phyloP scores from a whole-genome alignment of 768 basidiomycete genomes.

The Chiua virens region DNA sequence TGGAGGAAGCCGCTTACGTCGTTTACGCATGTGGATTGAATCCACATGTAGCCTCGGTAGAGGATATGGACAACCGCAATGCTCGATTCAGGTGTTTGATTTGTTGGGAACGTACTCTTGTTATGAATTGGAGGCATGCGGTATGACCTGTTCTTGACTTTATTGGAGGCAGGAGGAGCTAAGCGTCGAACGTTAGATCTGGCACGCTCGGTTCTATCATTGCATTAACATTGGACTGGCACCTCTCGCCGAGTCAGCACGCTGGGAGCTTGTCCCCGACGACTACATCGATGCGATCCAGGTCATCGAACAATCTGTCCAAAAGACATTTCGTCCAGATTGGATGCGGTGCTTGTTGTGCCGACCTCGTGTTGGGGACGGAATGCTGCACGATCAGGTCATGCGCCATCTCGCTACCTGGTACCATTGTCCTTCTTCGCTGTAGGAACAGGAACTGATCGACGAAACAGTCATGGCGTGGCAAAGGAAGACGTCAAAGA shows the following conservation, averaged over 20 bases:
- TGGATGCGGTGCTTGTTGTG: conserved; percentile 10
- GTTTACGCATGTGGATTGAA: conserved; percentile 15
- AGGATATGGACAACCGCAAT: conserved; percentile 11
- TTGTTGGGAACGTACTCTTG: background rate
- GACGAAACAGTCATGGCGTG: background rate
- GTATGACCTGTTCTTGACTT: background rate
- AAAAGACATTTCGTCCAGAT: background rate
- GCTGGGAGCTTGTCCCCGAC: conserved; percentile 1
- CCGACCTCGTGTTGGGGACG: conserved; percentile 3
- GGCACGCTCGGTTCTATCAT: background rate
- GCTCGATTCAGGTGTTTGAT: conserved; percentile 3
- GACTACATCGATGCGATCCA: background rate
- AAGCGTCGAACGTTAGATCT: background rate
- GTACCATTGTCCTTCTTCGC: background rate
- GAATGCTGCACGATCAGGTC: background rate
- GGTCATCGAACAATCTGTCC: background rate
- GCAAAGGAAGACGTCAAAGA: background rate
- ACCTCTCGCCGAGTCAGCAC: background rate
- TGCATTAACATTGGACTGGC: background rate
- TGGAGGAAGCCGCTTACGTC: conserved; percentile 5
- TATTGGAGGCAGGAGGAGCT: background rate
- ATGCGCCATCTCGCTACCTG: background rate
- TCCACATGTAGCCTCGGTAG: conserved; percentile 8
- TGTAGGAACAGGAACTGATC: background rate
- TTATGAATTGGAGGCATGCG: conserved; percentile 10